Conservation (phyloP, 2,329 filamentous ascomycete species). For the Sclerotinia spermophila region DNA sequence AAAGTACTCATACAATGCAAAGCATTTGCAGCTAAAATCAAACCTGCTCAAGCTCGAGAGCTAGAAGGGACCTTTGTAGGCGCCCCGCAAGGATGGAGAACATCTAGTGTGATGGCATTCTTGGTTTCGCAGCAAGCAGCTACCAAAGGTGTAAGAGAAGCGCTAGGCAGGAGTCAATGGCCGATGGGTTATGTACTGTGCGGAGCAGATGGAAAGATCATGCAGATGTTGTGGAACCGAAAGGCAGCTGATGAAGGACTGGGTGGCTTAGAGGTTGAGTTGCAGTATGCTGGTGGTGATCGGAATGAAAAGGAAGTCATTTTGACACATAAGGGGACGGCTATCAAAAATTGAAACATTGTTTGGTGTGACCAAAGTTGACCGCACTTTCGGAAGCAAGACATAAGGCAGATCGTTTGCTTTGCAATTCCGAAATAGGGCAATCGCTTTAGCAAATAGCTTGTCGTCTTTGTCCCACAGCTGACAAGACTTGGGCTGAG, state of each 20-base stretch:
- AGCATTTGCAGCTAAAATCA: conserved; percentile 48
- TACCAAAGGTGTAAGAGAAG: conserved; percentile 74
- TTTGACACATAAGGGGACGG: conserved; percentile 49
- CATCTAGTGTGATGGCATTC: conserved; percentile 60
- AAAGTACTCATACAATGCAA: conserved; percentile 67
- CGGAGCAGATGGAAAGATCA: conserved; percentile 52
- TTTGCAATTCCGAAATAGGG: neutral
- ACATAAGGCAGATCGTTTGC: neutral
- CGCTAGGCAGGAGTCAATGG: conserved; percentile 61
- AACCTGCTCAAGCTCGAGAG: conserved; percentile 64
- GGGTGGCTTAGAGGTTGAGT: conserved; percentile 53
- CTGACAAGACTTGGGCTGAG: conserved; percentile 4
- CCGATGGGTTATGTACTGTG: conserved; percentile 71
- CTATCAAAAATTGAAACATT: conserved; percentile 24
- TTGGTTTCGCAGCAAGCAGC: conserved; percentile 66
- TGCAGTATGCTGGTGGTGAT: conserved; percentile 41
- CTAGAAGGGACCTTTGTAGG: conserved; percentile 74
- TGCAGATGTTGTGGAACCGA: conserved; percentile 71
- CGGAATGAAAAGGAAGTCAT: conserved; percentile 42
- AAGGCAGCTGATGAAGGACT: conserved; percentile 60
- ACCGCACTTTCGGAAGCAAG: neutral
- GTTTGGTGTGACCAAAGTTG: neutral
- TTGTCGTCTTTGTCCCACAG: conserved; percentile 10
- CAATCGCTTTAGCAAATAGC: conserved; percentile 8
- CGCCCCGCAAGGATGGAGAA: conserved; percentile 69